phyloP scores from a whole-genome alignment of 164 flowering plant species.

The Vitis riparia region DNA sequence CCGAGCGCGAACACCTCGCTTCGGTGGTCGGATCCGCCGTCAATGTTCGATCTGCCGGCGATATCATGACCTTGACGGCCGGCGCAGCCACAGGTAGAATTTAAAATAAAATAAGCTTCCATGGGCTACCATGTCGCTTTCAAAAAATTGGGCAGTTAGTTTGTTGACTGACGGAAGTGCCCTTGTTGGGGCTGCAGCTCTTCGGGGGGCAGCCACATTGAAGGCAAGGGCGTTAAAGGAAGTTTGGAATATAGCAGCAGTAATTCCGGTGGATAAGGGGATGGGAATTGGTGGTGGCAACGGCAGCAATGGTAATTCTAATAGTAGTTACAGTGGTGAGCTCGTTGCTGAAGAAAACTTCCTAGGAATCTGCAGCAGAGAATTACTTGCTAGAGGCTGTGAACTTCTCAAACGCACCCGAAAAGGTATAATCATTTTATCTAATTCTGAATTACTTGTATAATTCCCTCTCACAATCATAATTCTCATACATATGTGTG shows the following conservation, averaged over 20 bases:
- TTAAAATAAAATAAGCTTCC: background rate
- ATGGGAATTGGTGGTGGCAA: conserved; percentile 38
- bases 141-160: background rate
- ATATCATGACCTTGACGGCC: conserved; percentile 91
- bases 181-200: conserved; percentile 40
- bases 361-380: conserved; percentile 76
- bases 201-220: conserved; percentile 91
- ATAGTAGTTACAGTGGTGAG: conserved; percentile 71
- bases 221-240: conserved; percentile 95
- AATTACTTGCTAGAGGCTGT: conserved; percentile 75
- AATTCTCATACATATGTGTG: background rate
- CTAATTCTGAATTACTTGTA: too few relatives aligned
- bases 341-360: conserved; percentile 77
- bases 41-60: conserved; percentile 85
- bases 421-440: conserved; percentile 47
- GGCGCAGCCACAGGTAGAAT: conserved; percentile 89
- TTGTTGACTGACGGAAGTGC: background rate
- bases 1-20: conserved; percentile 85
- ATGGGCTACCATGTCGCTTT: background rate
- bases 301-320: conserved; percentile 42
- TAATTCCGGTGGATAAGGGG: conserved; percentile 81
- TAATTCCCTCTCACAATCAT: too few relatives aligned
- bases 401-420: conserved; percentile 96
- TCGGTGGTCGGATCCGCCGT: conserved; percentile 89
- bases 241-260: conserved; percentile 93